Percentiles rank a stretch among this genome's conserved stretches.
These are phyloP conservation scores for Ambispora gerdemannii DNA, from an alignment of 192 early-diverging fungal species.

Conservation along the genomic window DNA sequence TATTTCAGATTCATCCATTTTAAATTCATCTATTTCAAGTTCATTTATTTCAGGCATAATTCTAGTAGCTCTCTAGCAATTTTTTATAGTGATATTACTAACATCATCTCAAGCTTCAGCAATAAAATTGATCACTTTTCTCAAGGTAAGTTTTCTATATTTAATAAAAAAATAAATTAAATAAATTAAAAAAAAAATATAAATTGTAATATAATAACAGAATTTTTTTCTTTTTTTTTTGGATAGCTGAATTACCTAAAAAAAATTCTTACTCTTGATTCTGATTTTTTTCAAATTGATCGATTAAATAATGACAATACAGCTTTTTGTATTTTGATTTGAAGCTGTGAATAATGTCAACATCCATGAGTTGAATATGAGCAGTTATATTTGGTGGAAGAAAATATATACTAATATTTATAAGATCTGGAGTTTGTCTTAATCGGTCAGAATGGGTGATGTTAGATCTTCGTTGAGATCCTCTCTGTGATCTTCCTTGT, in stretches of 20 bases:
- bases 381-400: too few relatives aligned
- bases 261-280: too few relatives aligned
- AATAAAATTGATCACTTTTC: background rate
- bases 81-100: conserved; percentile 5
- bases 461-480: too few relatives aligned
- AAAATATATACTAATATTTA: too few relatives aligned
- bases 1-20: background rate
- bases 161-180: background rate
- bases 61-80: background rate
- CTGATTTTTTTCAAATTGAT: too few relatives aligned
- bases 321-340: too few relatives aligned
- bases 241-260: background rate
- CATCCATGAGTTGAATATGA: too few relatives aligned
- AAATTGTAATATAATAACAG: background rate
- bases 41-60: background rate
- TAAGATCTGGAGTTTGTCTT: too few relatives aligned
- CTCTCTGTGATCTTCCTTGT: too few relatives aligned
- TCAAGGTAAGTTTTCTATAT: background rate
- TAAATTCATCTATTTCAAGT: background rate
- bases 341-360: too few relatives aligned
- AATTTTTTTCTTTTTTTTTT: background rate
- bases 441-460: too few relatives aligned
- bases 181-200: background rate
- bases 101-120: background rate
- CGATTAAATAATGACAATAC: too few relatives aligned